phyloP scores from a whole-genome alignment of 345 rosid species.

The Arabis alpina region DNA sequence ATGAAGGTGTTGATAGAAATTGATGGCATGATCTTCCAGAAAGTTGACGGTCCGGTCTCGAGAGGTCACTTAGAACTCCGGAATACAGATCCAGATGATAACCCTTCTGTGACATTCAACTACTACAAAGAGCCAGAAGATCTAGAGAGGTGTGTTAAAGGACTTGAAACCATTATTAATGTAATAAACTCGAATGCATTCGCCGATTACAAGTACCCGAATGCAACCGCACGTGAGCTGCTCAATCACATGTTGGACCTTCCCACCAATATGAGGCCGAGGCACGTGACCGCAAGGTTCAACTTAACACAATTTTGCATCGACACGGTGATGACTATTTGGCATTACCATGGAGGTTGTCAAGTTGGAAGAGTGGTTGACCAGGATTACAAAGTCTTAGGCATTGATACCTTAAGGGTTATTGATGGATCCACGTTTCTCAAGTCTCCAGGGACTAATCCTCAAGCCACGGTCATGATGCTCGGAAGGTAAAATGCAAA shows the following conservation, averaged over 20 bases:
- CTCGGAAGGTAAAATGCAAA: constrained; percentile 62
- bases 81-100: constrained; percentile 51
- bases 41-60: constrained; percentile 56
- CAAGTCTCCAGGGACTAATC: constrained; percentile 66
- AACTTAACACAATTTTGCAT: constrained; percentile 64
- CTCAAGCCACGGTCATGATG: constrained; percentile 81
- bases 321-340: constrained; percentile 65
- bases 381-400: constrained; percentile 54
- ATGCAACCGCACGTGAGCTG: constrained; percentile 43
- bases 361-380: constrained; percentile 64
- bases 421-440: constrained; percentile 67
- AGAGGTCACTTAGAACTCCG: constrained; percentile 55
- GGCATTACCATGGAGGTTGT: constrained; percentile 83
- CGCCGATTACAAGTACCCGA: constrained; percentile 51
- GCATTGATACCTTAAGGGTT: constrained; percentile 56
- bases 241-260: constrained; percentile 41
- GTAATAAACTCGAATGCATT: constrained; percentile 54
- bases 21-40: constrained; percentile 54
- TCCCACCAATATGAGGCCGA: constrained; percentile 65
- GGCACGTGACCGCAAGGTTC: constrained; percentile 37
- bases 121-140: constrained; percentile 72
- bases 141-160: constrained; percentile 54
- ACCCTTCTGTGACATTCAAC: constrained; percentile 67
- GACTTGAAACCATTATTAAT: constrained; percentile 52
- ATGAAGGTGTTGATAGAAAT: not conserved